These are phyloP conservation scores for Pyrus bretschneideri DNA, from an alignment of 306 rosid species.

Conservation along the genomic window DNA sequence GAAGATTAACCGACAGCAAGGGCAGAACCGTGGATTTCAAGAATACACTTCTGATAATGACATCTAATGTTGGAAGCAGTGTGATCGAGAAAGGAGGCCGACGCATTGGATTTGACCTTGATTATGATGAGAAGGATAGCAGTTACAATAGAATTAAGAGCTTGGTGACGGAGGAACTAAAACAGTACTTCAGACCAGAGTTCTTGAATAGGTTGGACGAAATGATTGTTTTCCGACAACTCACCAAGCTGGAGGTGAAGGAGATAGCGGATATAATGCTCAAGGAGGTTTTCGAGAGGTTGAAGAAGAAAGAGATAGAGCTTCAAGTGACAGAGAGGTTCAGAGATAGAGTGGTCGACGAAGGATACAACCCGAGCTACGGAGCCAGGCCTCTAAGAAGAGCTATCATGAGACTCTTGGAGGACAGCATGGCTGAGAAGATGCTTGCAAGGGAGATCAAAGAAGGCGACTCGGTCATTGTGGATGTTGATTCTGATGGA, in stretches of 20 bases:
- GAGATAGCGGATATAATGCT: slow-evolving; percentile 92
- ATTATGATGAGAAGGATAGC: slow-evolving; percentile 88
- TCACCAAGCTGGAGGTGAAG: slow-evolving; percentile 87
- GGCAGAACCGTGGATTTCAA: slow-evolving; percentile 97
- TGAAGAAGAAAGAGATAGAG: slow-evolving; percentile 66
- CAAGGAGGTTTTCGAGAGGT: slow-evolving; percentile 87
- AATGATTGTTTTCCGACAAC: slow-evolving; percentile 93
- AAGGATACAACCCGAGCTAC: slow-evolving; percentile 91
- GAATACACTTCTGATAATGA: slow-evolving; percentile 92
- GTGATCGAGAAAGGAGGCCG: slow-evolving; percentile 98
- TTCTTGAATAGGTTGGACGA: slow-evolving; percentile 90
- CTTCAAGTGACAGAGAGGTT: slow-evolving; percentile 94
- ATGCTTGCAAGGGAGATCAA: slow-evolving; percentile 92
- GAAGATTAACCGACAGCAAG: slow-evolving; percentile 90
- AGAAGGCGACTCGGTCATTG: slow-evolving; percentile 91
- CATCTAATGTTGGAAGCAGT: slow-evolving; percentile 93
- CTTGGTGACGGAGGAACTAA: slow-evolving; percentile 88
- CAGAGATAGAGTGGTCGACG: slow-evolving; percentile 86
- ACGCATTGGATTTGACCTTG: slow-evolving; percentile 76
- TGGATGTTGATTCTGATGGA: slow-evolving; percentile 85
- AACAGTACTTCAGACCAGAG: slow-evolving; percentile 89
- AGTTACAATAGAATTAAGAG: slow-evolving; percentile 84
- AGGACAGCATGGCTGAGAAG: slow-evolving; percentile 99
- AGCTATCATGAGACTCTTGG: slow-evolving; percentile 94
- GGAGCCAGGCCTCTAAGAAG: slow-evolving; percentile 98